phyloP scores from a whole-genome alignment of 345 rosid species.

The Citrus reticulata region DNA sequence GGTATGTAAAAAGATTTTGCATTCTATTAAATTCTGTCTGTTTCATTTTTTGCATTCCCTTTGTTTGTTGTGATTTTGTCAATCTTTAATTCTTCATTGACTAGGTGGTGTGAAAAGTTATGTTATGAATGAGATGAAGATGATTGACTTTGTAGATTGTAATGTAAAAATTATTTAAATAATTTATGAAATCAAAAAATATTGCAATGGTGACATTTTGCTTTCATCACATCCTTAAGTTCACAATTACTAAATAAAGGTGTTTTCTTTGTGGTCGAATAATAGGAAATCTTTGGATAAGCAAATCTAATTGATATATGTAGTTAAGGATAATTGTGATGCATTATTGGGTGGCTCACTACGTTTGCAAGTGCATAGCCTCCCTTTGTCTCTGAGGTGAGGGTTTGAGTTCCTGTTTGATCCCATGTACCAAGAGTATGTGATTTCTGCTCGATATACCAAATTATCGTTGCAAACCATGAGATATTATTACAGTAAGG shows the following conservation, averaged over 20 bases:
- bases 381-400: background rate
- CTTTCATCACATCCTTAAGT: background rate
- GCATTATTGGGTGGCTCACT: background rate
- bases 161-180: background rate
- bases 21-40: background rate
- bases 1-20: slow-evolving; percentile 33
- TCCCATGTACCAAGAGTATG: background rate
- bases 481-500: no score
- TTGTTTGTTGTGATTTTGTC: background rate
- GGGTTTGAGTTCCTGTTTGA: background rate
- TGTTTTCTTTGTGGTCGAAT: background rate
- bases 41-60: background rate
- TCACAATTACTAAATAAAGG: background rate
- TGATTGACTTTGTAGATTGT: background rate
- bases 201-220: background rate
- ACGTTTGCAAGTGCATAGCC: background rate
- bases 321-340: background rate
- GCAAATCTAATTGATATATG: background rate
- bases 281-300: background rate
- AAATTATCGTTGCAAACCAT: no score
- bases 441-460: no score
- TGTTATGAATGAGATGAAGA: background rate
- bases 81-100: background rate
- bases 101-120: background rate
- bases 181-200: background rate